A percentile compares a stretch with the other conserved stretches of the same genome.
These are phyloP conservation scores for Candida germanica DNA, from an alignment of 805 yeast species.

Conservation along the genomic window DNA sequence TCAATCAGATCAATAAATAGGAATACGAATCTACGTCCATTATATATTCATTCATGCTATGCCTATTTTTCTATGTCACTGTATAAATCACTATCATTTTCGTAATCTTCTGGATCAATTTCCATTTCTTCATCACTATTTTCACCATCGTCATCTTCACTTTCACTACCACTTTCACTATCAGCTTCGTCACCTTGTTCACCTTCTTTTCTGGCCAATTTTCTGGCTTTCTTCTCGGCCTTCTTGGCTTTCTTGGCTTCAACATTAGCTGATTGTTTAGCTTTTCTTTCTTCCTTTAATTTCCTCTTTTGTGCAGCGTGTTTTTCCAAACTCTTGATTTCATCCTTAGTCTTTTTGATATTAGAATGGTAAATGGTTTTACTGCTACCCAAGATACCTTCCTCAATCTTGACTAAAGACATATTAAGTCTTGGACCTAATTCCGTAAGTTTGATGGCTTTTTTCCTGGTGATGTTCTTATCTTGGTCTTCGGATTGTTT, in stretches of 20 bases:
- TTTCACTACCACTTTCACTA: constrained; percentile 25
- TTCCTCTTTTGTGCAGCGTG: constrained; percentile 60
- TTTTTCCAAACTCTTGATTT: constrained; percentile 60
- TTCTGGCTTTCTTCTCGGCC: constrained; percentile 68
- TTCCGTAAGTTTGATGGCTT: constrained; percentile 89
- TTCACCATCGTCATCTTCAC: constrained; percentile 19
- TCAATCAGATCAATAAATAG: neutral
- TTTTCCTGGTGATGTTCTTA: constrained; percentile 46
- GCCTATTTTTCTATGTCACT: constrained; percentile 22
- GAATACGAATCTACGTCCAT: no score
- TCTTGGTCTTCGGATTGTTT: constrained; percentile 17
- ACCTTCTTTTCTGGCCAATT: constrained; percentile 48
- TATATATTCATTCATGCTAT: neutral
- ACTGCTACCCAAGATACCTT: constrained; percentile 78
- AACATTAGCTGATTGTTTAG: constrained; percentile 76
- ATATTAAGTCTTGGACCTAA: constrained; percentile 87
- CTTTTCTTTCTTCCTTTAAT: constrained; percentile 68
- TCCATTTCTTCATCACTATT: constrained; percentile 26
- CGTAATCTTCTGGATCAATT: constrained; percentile 45
- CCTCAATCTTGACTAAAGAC: constrained; percentile 81
- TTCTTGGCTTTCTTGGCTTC: constrained; percentile 70
- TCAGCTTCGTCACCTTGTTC: constrained; percentile 22
- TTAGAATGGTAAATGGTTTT: constrained; percentile 81
- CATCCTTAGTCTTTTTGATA: constrained; percentile 60
- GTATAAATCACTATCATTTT: constrained; percentile 48